Conservation (phyloP, 495 filamentous ascomycete species). For the Aspergillus funiculosus region DNA sequence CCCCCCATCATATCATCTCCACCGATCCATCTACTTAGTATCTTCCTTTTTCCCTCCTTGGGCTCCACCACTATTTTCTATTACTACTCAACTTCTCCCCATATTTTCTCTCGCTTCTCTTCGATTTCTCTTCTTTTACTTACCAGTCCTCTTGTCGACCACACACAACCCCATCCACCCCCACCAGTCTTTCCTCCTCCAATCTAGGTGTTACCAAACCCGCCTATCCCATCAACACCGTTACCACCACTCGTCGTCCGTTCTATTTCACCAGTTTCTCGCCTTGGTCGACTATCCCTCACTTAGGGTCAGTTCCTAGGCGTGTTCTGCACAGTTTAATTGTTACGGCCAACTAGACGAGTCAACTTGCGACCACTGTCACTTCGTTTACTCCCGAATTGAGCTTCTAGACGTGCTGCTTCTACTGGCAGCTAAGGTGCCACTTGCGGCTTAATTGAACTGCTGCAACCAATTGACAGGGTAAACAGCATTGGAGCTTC, state of each 20-base stretch:
- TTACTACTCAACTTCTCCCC: slow-evolving; percentile 21
- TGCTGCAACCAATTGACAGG: slow-evolving; percentile 13
- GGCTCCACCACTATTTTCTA: slow-evolving; percentile 20
- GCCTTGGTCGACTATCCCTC: slow-evolving; percentile 5
- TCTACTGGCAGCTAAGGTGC: slow-evolving; percentile 18
- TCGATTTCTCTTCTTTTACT: slow-evolving; percentile 11
- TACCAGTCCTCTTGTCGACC: slow-evolving; percentile 6
- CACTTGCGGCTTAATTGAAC: slow-evolving; percentile 21
- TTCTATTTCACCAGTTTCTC: slow-evolving; percentile 3
- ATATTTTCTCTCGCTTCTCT: slow-evolving; percentile 17
- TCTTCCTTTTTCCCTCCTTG: slow-evolving; percentile 21
- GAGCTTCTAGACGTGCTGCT: slow-evolving; percentile 11
- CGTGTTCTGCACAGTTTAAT: slow-evolving; percentile 2
- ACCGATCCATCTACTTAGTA: slow-evolving; percentile 23
- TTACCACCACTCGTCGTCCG: slow-evolving; percentile 2
- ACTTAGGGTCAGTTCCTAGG: slow-evolving; percentile 10
- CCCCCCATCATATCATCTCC: slow-evolving; percentile 19
- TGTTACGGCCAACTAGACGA: not conserved
- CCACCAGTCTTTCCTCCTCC: not conserved
- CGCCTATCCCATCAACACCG: slow-evolving; percentile 6
- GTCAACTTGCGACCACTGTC: not conserved
- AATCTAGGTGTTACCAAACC: slow-evolving; percentile 10
- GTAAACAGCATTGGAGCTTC: slow-evolving; percentile 17
- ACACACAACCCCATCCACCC: slow-evolving; percentile 1
- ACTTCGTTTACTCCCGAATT: not conserved